A percentile compares a stretch with the other conserved stretches of the same genome.
These are phyloP conservation scores for Fusarium continuum DNA, from an alignment of 2,329 filamentous ascomycete species.

Conservation along the genomic window DNA sequence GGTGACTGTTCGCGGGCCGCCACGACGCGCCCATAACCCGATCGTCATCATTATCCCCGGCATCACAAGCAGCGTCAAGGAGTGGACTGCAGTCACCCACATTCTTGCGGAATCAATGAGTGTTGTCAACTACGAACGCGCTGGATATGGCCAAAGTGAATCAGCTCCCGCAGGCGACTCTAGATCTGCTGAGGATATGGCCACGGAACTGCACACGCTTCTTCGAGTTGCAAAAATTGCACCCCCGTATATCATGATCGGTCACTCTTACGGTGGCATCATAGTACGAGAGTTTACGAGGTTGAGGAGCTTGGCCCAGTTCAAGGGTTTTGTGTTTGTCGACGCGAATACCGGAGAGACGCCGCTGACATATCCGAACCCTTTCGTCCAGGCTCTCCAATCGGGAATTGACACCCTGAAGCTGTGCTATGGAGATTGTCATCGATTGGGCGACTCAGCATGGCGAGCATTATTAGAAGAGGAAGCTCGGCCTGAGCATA, in stretches of 20 bases:
- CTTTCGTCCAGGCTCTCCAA: not conserved
- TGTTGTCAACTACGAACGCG: slow-evolving; percentile 18
- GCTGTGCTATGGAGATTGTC: not conserved
- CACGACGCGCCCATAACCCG: slow-evolving; percentile 29
- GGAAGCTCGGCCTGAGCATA: not conserved
- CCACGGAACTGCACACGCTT: slow-evolving; percentile 12
- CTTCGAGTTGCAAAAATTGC: slow-evolving; percentile 15
- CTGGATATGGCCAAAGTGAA: slow-evolving; percentile 17
- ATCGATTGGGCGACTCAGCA: not conserved
- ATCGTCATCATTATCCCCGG: slow-evolving; percentile 19
- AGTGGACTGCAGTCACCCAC: slow-evolving; percentile 18
- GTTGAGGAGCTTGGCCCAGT: slow-evolving; percentile 9
- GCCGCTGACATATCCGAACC: not conserved
- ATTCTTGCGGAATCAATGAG: slow-evolving; percentile 5
- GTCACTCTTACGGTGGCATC: not conserved
- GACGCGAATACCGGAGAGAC: not conserved
- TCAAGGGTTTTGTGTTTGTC: slow-evolving; percentile 30
- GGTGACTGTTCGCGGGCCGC: slow-evolving; percentile 4
- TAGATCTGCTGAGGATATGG: not conserved
- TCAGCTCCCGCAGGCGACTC: not conserved
- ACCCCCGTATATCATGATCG: slow-evolving; percentile 22
- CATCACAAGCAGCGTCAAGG: slow-evolving; percentile 20
- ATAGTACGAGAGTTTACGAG: slow-evolving; percentile 10
- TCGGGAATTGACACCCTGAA: not conserved
- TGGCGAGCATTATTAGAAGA: not conserved